A percentile compares a stretch with the other conserved stretches of the same genome.
Conservation (phyloP, 441 rosid genomes). For the Croton setiger region DNA sequence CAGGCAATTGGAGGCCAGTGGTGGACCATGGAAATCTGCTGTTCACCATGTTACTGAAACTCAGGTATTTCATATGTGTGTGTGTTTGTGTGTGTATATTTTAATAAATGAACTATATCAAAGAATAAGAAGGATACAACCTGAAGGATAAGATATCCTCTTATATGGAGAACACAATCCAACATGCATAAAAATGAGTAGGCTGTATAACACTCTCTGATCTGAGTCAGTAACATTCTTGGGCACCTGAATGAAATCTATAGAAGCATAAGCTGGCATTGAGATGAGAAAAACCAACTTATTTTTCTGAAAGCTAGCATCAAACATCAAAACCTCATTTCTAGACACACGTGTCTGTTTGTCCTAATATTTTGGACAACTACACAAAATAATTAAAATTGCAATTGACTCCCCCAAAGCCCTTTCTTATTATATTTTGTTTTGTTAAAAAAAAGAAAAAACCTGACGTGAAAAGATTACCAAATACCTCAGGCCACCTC, state of each 20-base stretch:
- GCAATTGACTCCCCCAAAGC: not conserved
- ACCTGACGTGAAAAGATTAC: too few relatives aligned
- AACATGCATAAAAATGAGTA: not conserved
- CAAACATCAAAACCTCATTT: not conserved
- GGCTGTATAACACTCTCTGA: not conserved
- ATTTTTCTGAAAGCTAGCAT: not conserved
- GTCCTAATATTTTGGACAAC: too few relatives aligned
- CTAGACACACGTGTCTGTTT: not conserved
- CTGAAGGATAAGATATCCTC: slow-evolving; percentile 11
- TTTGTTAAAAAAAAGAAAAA: too few relatives aligned
- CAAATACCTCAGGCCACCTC: not conserved
- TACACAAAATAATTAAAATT: too few relatives aligned
- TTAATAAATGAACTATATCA: not conserved
- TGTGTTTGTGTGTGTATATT: not conserved
- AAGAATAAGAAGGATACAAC: not conserved
- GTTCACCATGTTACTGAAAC: slow-evolving; percentile 93
- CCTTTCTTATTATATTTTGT: not conserved
- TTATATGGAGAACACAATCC: not conserved
- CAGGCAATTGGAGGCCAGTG: slow-evolving; percentile 86
- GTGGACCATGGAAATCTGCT: slow-evolving; percentile 86
- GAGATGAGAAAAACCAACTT: not conserved
- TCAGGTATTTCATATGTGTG: slow-evolving; percentile 54
- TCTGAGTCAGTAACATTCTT: not conserved
- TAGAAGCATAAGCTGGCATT: not conserved
- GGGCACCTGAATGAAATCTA: not conserved